Percentiles rank a stretch among this genome's conserved stretches.
Conservation (phyloP, 306 rosid species). For the Lagenaria siceraria region DNA sequence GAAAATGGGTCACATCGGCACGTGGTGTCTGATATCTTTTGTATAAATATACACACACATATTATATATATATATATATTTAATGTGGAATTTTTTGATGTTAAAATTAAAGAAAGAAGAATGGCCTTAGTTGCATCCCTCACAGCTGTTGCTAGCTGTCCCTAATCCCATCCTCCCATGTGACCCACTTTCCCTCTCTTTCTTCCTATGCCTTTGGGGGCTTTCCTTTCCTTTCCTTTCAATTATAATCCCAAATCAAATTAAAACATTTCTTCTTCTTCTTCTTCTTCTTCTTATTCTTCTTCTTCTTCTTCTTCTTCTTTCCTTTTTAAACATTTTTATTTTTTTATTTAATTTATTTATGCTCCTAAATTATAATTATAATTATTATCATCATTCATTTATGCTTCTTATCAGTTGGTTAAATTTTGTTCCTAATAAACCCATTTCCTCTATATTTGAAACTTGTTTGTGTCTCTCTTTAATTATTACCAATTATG, state of each 20-base stretch:
- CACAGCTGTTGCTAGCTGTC: constrained; percentile 99
- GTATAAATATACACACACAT: background rate
- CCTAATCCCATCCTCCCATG: constrained; percentile 58
- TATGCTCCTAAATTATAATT: too few relatives aligned
- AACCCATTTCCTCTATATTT: background rate
- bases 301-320: too few relatives aligned
- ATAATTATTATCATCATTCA: too few relatives aligned
- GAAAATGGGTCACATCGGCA: constrained; percentile 79
- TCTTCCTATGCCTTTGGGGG: too few relatives aligned
- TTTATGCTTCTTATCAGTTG: too few relatives aligned
- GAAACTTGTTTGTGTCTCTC: background rate
- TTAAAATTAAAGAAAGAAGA: constrained; percentile 4
- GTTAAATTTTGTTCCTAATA: background rate
- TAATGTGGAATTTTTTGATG: background rate
- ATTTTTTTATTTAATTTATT: too few relatives aligned
- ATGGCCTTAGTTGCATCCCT: constrained; percentile 12
- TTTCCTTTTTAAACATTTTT: too few relatives aligned
- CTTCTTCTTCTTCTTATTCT: too few relatives aligned
- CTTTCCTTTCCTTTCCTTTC: background rate
- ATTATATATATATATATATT: background rate
- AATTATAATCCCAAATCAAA: background rate
- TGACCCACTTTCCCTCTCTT: constrained; percentile 34
- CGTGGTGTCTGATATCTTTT: constrained; percentile 71
- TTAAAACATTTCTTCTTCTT: too few relatives aligned
- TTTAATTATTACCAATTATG: constrained; percentile 17